Conservation (phyloP, 257 asterid genomes). For the Cynanchum wilfordii region DNA sequence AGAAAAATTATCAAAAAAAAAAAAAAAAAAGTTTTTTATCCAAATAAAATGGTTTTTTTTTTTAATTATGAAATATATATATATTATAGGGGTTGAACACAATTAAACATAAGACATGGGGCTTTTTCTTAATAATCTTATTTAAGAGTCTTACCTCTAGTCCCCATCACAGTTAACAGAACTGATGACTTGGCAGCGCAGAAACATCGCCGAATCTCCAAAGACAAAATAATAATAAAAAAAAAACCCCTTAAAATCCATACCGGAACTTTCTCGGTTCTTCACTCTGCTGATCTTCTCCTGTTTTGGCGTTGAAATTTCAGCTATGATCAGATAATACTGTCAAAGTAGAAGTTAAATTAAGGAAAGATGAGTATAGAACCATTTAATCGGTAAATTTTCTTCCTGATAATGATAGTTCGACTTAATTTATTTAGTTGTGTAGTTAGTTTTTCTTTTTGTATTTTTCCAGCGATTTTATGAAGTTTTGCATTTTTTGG, state of each 20-base stretch:
- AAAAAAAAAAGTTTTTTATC: too few species aligned
- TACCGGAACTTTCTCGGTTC: not conserved
- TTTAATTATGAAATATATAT: too few species aligned
- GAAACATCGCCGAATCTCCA: not conserved
- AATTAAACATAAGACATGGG: not conserved
- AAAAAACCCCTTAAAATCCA: not conserved
- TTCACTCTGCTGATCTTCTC: not conserved
- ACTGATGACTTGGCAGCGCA: not conserved
- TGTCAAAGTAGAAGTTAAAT: not conserved
- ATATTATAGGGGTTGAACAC: too few species aligned
- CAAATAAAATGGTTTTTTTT: too few species aligned
- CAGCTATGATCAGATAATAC: not conserved
- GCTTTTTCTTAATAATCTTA: not conserved
- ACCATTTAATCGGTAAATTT: conserved; percentile 8
- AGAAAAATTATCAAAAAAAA: too few species aligned
- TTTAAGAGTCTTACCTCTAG: not conserved
- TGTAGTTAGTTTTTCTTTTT: not conserved
- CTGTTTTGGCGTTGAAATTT: not conserved
- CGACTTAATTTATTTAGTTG: not conserved
- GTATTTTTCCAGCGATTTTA: not conserved
- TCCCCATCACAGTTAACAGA: not conserved
- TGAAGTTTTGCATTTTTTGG: not conserved
- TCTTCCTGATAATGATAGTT: not conserved
- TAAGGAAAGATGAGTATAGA: conserved; percentile 4
- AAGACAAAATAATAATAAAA: too few species aligned